Evolutionary conservation across 805 yeast genomes (phyloP).

Genomic region (Ogataea angusta): DNA sequence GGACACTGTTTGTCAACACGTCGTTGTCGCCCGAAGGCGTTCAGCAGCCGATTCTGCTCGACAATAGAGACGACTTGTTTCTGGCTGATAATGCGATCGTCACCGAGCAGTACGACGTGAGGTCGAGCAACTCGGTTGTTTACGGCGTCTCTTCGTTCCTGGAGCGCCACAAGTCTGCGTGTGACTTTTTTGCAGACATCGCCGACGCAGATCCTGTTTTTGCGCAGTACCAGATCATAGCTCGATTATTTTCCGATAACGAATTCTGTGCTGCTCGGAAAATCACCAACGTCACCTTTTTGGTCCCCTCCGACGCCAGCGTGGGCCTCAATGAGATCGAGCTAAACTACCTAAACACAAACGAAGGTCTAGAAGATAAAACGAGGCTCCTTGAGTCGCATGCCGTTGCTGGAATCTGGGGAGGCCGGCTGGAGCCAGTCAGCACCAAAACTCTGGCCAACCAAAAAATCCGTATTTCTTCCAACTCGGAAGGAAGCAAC

Average conservation of each 20-base stretch:
- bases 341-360: conserved; percentile 38
- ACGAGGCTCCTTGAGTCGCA: conserved; percentile 30
- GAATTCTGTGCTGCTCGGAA: conserved; percentile 20
- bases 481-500: conserved; percentile 32
- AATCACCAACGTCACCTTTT: conserved; percentile 38
- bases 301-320: conserved; percentile 46
- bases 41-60: conserved; percentile 33
- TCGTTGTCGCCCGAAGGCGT: conserved; percentile 19
- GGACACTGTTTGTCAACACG: conserved; percentile 22
- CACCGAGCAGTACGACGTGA: conserved; percentile 53
- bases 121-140: conserved; percentile 60
- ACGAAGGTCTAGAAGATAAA: conserved; percentile 32
- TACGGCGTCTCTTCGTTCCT: conserved; percentile 57
- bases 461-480: conserved; percentile 19
- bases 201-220: conserved; percentile 16
- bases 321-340: conserved; percentile 40
- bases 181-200: conserved; percentile 32
- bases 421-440: conserved; percentile 37
- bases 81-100: conserved; percentile 46
- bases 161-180: conserved; percentile 36
- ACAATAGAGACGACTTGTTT: conserved; percentile 29
- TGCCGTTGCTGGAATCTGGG: conserved; percentile 40
- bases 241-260: conserved; percentile 15
- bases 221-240: conserved; percentile 18
- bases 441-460: conserved; percentile 28